These are phyloP conservation scores for Chlorencoelia australis DNA, from an alignment of 2,329 filamentous ascomycete genomes.

Conservation along the genomic window DNA sequence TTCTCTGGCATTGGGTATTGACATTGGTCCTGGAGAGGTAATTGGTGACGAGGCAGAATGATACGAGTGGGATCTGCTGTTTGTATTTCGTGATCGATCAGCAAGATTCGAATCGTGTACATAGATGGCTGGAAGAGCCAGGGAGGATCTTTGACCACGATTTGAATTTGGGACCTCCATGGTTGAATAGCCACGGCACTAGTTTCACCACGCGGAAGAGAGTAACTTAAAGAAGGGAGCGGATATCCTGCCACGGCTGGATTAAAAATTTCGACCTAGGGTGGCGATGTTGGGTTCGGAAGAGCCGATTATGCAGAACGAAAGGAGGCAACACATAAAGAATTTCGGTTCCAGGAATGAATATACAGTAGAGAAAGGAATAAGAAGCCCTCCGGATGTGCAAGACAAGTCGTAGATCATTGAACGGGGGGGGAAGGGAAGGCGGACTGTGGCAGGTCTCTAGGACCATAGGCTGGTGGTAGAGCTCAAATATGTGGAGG, in stretches of 20 bases:
- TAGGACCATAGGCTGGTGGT: too few species aligned
- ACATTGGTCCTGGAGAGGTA: constrained; percentile 43
- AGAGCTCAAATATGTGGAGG: too few species aligned
- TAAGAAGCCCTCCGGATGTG: neutral
- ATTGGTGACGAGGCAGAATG: constrained; percentile 29
- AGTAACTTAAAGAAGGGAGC: constrained; percentile 7
- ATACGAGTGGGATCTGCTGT: constrained; percentile 21
- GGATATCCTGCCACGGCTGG: constrained; percentile 7
- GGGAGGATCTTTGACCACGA: neutral
- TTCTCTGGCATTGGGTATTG: constrained; percentile 48
- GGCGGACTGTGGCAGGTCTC: too few species aligned
- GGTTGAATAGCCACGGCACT: constrained; percentile 14
- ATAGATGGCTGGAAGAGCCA: constrained; percentile 31
- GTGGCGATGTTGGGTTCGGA: constrained; percentile 22
- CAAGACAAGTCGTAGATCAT: too few species aligned
- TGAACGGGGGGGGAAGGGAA: too few species aligned
- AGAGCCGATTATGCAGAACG: constrained; percentile 15
- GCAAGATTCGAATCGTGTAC: constrained; percentile 31
- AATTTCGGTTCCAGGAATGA: constrained; percentile 9
- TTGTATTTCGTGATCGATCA: constrained; percentile 20
- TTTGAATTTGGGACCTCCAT: neutral
- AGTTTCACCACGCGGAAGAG: constrained; percentile 19
- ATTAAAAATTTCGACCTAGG: constrained; percentile 11
- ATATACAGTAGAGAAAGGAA: too few species aligned
- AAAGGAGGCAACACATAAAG: constrained; percentile 21